Evolutionary conservation across 2,329 filamentous ascomycete species (phyloP).

Genomic region (Lecanicillium sp.): DNA sequence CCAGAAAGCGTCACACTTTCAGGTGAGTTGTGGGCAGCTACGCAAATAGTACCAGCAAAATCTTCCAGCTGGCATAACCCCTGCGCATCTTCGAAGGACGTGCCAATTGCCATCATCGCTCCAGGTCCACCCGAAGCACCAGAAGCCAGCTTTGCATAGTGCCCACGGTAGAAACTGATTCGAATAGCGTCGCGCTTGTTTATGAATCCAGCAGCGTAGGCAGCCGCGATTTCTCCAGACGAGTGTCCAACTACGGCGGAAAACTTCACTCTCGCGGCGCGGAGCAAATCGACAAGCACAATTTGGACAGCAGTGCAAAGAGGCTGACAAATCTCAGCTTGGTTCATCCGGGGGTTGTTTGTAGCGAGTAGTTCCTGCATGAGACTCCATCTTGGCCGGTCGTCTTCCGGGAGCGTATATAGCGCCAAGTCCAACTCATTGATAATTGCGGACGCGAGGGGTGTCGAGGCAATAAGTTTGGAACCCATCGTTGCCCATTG

Average conservation of each 20-base stretch:
- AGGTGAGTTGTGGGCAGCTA: conserved; percentile 13
- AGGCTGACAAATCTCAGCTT: conserved; percentile 9
- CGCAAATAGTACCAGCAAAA: conserved; percentile 4
- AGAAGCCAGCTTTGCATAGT: conserved; percentile 23
- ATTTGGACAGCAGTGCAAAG: conserved; percentile 33
- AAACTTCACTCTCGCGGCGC: conserved; percentile 26
- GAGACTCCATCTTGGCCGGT: conserved; percentile 21
- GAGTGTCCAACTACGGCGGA: conserved; percentile 30
- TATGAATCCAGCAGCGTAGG: conserved; percentile 30
- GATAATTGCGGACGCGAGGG: conserved; percentile 16
- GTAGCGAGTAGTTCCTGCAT: conserved; percentile 22
- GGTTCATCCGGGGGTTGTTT: conserved; percentile 7
- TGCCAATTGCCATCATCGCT: conserved; percentile 41
- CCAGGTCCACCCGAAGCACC: conserved; percentile 31
- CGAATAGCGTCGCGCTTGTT: conserved; percentile 31
- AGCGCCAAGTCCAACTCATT: conserved; percentile 18
- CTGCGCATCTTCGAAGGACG: conserved; percentile 9
- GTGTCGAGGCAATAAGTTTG: conserved; percentile 17
- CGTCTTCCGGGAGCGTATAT: conserved; percentile 9
- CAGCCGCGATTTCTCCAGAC: conserved; percentile 34
- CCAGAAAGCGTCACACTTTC: conserved; percentile 16
- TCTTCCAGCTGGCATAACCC: not conserved
- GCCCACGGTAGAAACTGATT: conserved; percentile 36
- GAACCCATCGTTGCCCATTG: conserved; percentile 21
- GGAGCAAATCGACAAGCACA: conserved; percentile 29